Percentiles rank a stretch among this genome's conserved stretches.
These are phyloP conservation scores for Amaranthus cruentus DNA, from an alignment of 148 eudicot species.

Conservation along the genomic window DNA sequence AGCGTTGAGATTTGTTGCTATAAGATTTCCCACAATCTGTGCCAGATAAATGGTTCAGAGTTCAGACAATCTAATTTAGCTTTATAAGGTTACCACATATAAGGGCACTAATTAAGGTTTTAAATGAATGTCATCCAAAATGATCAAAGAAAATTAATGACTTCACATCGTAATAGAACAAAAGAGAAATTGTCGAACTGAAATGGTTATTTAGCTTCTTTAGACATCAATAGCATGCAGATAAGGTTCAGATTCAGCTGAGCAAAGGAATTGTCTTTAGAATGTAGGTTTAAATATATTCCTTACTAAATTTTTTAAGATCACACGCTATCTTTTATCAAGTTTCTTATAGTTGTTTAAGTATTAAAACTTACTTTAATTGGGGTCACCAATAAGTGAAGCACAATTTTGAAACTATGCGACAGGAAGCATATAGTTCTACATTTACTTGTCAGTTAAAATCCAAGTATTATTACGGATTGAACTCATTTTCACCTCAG, in stretches of 20 bases:
- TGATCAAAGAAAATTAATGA: neutral
- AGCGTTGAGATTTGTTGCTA: constrained; percentile 2
- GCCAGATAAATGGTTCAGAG: neutral
- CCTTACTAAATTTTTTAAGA: neutral
- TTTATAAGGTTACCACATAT: constrained; percentile 1
- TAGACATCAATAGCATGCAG: neutral
- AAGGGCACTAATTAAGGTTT: neutral
- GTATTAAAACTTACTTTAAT: too few relatives aligned
- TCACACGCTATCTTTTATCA: constrained; percentile 1
- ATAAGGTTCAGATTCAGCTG: neutral
- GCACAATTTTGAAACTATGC: too few relatives aligned
- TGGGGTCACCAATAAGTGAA: too few relatives aligned
- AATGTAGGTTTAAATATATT: neutral
- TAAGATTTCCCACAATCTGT: constrained; percentile 13
- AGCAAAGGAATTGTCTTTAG: neutral
- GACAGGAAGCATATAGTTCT: too few relatives aligned
- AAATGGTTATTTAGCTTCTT: neutral
- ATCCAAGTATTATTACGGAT: too few relatives aligned
- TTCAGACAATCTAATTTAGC: neutral
- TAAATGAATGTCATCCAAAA: neutral
- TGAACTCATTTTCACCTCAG: too few relatives aligned
- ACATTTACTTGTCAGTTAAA: too few relatives aligned
- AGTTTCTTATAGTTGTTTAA: too few relatives aligned
- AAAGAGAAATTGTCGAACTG: neutral
- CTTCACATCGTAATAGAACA: neutral